These are phyloP conservation scores for Kitagawia praeruptora DNA, from an alignment of 129 eudicot genomes.

Conservation along the genomic window DNA sequence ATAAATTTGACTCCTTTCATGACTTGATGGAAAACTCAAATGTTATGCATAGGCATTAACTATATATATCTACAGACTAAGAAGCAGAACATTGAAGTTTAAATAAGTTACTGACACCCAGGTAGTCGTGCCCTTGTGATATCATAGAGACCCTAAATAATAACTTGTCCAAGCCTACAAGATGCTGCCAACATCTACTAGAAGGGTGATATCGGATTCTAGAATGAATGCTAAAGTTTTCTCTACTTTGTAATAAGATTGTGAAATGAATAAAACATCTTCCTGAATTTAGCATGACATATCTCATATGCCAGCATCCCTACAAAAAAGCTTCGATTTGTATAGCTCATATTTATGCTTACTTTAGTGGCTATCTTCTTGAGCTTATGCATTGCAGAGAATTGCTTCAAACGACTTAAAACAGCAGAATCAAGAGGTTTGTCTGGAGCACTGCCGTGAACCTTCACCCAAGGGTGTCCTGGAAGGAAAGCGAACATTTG, in stretches of 20 bases:
- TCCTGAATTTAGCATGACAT: not conserved
- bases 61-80: not conserved
- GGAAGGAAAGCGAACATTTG: constrained; percentile 11
- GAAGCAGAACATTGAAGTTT: not conserved
- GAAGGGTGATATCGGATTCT: not conserved
- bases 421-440: constrained; percentile 84
- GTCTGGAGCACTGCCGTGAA: constrained; percentile 76
- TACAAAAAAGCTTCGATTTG: not conserved
- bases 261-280: not conserved
- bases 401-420: constrained; percentile 76
- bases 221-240: not conserved
- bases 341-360: constrained; percentile 13
- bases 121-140: not conserved
- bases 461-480: constrained; percentile 92
- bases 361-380: constrained; percentile 86
- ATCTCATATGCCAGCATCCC: constrained; percentile 1
- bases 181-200: not conserved
- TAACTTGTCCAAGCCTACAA: not conserved
- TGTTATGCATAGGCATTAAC: not conserved
- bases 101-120: too few relatives aligned
- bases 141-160: not conserved
- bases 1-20: not conserved
- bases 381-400: constrained; percentile 85
- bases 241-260: not conserved
- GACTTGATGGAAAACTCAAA: not conserved